Base-by-base conservation (phyloP, 164 flowering plant species). In the Paratinospora sagittata region DNA sequence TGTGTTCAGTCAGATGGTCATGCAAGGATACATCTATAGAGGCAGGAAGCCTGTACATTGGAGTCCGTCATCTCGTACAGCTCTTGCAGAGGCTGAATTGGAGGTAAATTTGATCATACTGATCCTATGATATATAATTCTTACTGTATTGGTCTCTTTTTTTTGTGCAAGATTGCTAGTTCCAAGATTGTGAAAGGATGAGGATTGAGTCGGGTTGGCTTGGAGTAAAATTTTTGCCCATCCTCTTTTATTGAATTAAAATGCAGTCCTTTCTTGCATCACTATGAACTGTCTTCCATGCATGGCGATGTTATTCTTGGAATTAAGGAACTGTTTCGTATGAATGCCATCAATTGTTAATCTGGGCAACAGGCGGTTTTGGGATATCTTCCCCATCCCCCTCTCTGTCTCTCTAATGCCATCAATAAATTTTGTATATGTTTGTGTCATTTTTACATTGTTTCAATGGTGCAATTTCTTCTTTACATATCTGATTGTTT, bases 51-150 rank as follows among this genome's bases (percentile, higher is more conserved):
- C 98, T 68, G 99, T 96, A 74, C 97, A 92, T 75, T 96, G 98
- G 99, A 92, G 98, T 83, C 98, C 99, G 45, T 91, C 98, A 37
- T 91, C 98, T 27, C 87, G 93, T 52, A 91, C 98, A 78, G 99
- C 99, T 77, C 96, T 96, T 76, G 98, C 99, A 39, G 99, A 96
- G 82, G 99, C 99, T 77, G 99, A 96, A 80, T 76, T 96, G 78
- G 99, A 96, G 94, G 97, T 93, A 79, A 72, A 64, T 5, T 33
- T 62, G n/a, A n/a, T 26, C 26, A 37, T 21, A 16, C 13, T 21
- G 30, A 21, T 16, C 14, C 1, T n/a, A 34, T 34, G 36, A 9
- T n/a, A 8, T 63, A 0, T 55, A 65, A 61, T 45, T 52, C 14
- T 66, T 24, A 45, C 21, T 63, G 68, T 41, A 43, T 6, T 37